phyloP scores from a whole-genome alignment of 164 flowering plant genomes.

The Malania oleifera region DNA sequence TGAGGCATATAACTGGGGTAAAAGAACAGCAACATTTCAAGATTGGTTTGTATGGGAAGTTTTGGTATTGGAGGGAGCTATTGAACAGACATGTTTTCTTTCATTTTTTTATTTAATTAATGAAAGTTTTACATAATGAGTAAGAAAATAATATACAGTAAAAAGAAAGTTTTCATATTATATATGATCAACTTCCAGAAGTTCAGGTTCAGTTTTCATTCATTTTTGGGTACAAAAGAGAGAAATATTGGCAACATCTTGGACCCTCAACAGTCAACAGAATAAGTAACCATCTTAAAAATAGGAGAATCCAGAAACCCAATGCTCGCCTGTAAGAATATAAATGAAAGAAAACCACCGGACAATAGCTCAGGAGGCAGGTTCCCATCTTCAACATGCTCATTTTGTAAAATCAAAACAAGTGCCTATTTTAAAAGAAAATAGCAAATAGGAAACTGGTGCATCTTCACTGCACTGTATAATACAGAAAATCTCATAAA shows the following conservation, averaged over 20 bases:
- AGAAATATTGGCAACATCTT: background rate
- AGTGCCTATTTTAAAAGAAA: background rate
- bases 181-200: too few species aligned
- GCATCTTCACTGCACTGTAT: background rate
- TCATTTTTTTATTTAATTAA: too few species aligned
- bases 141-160: background rate
- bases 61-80: too few species aligned
- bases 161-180: background rate
- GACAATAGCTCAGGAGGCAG: background rate
- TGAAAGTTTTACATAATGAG: too few species aligned
- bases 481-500: background rate
- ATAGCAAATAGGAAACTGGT: too few species aligned
- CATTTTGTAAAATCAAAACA: background rate
- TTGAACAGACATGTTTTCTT: too few species aligned
- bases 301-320: background rate
- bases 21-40: background rate
- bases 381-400: background rate
- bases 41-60: too few species aligned
- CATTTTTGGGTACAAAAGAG: too few species aligned
- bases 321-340: background rate
- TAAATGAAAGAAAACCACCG: conserved; percentile 1
- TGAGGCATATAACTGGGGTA: background rate
- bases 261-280: too few species aligned
- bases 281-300: too few species aligned
- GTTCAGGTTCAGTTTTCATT: too few species aligned